Conservation (phyloP, 176 grass and related monocot species). For the Chloris gayana region DNA sequence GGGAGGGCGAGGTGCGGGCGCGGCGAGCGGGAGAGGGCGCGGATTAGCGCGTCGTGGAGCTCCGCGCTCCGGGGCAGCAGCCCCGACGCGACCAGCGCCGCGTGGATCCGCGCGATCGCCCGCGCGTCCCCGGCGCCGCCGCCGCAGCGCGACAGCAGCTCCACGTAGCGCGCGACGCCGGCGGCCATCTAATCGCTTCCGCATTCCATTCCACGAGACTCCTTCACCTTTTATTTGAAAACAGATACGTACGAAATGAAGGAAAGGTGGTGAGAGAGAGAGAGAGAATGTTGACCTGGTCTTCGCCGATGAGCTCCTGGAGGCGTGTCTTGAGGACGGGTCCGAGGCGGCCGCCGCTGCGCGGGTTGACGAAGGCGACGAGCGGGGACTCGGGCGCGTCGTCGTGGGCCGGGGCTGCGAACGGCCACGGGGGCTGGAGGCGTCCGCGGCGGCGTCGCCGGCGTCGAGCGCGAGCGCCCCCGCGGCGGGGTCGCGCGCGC, state of each 20-base stretch:
- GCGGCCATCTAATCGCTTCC: slow-evolving; percentile 8
- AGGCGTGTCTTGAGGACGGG: slow-evolving; percentile 81
- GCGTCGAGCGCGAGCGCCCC: slow-evolving; percentile 19
- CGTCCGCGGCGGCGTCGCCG: not conserved
- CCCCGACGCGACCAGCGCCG: slow-evolving; percentile 37
- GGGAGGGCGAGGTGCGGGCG: slow-evolving; percentile 37
- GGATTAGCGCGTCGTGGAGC: slow-evolving; percentile 55
- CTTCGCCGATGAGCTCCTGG: slow-evolving; percentile 80
- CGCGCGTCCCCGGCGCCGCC: slow-evolving; percentile 20
- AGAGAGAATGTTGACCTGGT: slow-evolving; percentile 55
- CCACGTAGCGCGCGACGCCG: slow-evolving; percentile 36
- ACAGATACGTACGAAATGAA: no score
- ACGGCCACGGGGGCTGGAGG: slow-evolving; percentile 35
- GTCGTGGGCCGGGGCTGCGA: slow-evolving; percentile 34
- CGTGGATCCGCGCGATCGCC: slow-evolving; percentile 40
- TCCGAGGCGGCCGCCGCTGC: slow-evolving; percentile 82
- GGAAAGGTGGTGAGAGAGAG: not conserved
- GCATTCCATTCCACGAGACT: no score
- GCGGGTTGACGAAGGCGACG: slow-evolving; percentile 85
- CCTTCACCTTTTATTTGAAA: no score
- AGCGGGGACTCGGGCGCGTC: slow-evolving; percentile 74
- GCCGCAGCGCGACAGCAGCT: slow-evolving; percentile 40
- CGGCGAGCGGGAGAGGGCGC: slow-evolving; percentile 35
- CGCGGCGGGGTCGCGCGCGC: slow-evolving; percentile 41
- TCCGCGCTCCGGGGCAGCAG: slow-evolving; percentile 27